A percentile compares a stretch with the other conserved stretches of the same genome.
These are phyloP conservation scores for Incumbomyces lentus DNA, from an alignment of 2,329 filamentous ascomycete genomes.

Conservation along the genomic window DNA sequence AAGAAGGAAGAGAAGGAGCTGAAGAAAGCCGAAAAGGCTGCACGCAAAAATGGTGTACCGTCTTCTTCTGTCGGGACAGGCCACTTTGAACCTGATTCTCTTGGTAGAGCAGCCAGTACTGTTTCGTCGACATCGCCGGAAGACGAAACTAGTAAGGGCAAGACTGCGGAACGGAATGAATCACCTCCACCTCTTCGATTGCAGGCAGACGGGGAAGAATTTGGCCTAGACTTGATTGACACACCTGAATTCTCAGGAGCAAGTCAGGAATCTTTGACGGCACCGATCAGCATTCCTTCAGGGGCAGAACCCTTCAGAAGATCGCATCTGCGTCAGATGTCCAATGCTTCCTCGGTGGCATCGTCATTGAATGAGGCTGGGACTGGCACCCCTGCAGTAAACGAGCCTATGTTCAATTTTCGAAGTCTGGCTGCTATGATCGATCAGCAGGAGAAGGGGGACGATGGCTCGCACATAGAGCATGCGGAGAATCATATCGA, in stretches of 20 bases:
- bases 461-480: constrained; percentile 29
- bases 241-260: constrained; percentile 14
- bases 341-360: constrained; percentile 72
- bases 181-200: background rate
- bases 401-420: constrained; percentile 85
- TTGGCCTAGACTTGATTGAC: background rate
- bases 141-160: constrained; percentile 51
- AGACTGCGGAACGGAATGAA: constrained; percentile 51
- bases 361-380: constrained; percentile 65
- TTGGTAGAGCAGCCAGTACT: constrained; percentile 24
- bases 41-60: constrained; percentile 50
- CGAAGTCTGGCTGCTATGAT: constrained; percentile 77
- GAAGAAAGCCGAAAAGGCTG: constrained; percentile 59
- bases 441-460: constrained; percentile 49
- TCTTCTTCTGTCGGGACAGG: background rate
- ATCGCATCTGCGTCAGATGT: constrained; percentile 71
- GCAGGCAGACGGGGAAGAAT: constrained; percentile 4
- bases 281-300: constrained; percentile 23
- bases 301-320: constrained; percentile 47
- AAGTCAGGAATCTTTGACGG: constrained; percentile 20
- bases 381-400: constrained; percentile 38
- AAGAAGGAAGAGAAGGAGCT: constrained; percentile 80
- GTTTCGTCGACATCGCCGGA: constrained; percentile 26
- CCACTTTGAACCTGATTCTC: background rate
- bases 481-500: constrained; percentile 17